Evolutionary conservation across 306 rosid species (phyloP), one percentile per base, ranked within the genome.

Genomic region (Quillaja saponaria): DNA sequence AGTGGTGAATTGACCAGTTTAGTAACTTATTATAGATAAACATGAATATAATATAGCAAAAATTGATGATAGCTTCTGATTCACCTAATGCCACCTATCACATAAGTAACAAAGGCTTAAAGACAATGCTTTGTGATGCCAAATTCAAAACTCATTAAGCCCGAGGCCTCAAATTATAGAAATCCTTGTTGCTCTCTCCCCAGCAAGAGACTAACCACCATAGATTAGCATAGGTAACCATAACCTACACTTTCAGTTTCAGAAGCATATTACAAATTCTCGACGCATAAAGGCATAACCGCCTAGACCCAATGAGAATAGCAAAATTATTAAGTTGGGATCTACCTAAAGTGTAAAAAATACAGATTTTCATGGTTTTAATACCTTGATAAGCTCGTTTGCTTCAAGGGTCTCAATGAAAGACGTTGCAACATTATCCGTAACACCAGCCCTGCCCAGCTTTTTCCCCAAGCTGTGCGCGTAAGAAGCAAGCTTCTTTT

Each of bases 381-480:
- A 31, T 80, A 88, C 98, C 95, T 92, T 88, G 42, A 88, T 90
- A 82, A 92, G 95, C 76, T 92, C 98, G 28, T 88, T 92, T 17
- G 96, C 67, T 74, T 92, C 98, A 18, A 92, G 98, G 16, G 76
- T 92, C 77, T 92, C 91, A 5, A 80, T 33, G 81, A 92, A 91
- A 49, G 95, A 79, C 5, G 88, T 54, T 3, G 90, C 95, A 48
- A 91, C 62, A 66, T 64, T 85, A 31, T 85, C 45, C 0, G 96
- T 92, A 34, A 92, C 87, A 49, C 98, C 98, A 46, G 89, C 81
- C 55, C 88, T 92, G 0, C 96, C 98, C 59, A 92, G 85, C 79
- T 88, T 92, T 70, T 81, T 82, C 71, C 98, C 98, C 83, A 92
- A 79, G 68, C 98, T 81, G 49, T 81, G 80, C 9, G 98, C 98